Evolutionary conservation across 2,329 filamentous ascomycete genomes (phyloP).

Genomic region (Alternaria dauci): DNA sequence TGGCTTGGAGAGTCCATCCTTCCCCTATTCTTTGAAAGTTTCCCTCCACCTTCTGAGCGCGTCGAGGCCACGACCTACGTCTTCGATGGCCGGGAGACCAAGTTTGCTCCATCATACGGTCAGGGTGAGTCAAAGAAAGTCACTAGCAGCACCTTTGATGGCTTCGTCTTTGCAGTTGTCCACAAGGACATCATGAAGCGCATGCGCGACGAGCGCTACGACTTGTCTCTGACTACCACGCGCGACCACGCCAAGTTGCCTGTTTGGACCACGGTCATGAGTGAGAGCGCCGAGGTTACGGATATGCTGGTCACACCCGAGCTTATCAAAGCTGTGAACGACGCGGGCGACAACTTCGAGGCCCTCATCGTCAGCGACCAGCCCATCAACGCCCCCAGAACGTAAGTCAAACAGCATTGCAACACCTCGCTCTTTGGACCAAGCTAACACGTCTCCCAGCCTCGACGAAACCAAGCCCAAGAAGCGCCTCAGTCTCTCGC

Average conservation of each 20-base stretch:
- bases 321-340: slow-evolving; percentile 77
- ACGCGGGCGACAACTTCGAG: slow-evolving; percentile 78
- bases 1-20: slow-evolving; percentile 72
- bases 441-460: slow-evolving; percentile 54
- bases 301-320: slow-evolving; percentile 88
- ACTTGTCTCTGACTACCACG: slow-evolving; percentile 89
- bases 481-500: slow-evolving; percentile 84
- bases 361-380: slow-evolving; percentile 91
- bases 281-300: slow-evolving; percentile 93
- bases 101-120: slow-evolving; percentile 73
- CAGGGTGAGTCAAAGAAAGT: slow-evolving; percentile 69
- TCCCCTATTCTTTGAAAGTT: slow-evolving; percentile 81
- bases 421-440: too few relatives aligned
- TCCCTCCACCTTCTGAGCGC: slow-evolving; percentile 73
- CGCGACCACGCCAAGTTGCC: slow-evolving; percentile 93
- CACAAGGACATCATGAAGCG: slow-evolving; percentile 94
- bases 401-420: slow-evolving; percentile 63
- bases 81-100: slow-evolving; percentile 89
- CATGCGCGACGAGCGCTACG: slow-evolving; percentile 91
- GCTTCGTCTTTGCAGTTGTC: slow-evolving; percentile 93
- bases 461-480: slow-evolving; percentile 83
- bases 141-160: slow-evolving; percentile 74
- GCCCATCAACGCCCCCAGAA: slow-evolving; percentile 83
- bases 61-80: slow-evolving; percentile 82
- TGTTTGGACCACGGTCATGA: slow-evolving; percentile 92